A percentile compares a stretch with the other conserved stretches of the same genome.
Conservation (phyloP, 345 rosid genomes). For the Eucalyptus sp. region DNA sequence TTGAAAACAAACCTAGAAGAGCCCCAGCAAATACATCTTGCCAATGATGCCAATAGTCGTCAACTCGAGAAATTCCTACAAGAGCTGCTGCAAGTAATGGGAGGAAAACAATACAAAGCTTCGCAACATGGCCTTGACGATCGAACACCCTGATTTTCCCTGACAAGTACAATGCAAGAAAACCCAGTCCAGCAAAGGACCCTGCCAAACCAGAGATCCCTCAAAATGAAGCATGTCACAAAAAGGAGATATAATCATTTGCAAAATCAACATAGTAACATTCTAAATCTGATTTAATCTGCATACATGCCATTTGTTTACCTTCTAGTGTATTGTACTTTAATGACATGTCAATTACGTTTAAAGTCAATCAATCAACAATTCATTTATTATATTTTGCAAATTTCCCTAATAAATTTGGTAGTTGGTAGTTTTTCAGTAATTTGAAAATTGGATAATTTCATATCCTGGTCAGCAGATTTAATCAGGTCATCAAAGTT, state of each 20-base stretch:
- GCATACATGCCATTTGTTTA: neutral
- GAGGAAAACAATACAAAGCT: conserved; percentile 65
- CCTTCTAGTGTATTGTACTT: neutral
- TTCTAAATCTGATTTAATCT: neutral
- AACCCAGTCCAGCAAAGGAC: conserved; percentile 85
- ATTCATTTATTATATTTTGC: neutral
- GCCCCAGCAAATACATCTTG: conserved; percentile 94
- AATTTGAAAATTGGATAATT: neutral
- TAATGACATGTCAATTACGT: neutral
- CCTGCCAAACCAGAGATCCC: conserved; percentile 40
- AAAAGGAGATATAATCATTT: neutral
- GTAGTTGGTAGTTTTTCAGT: neutral
- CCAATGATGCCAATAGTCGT: conserved; percentile 99
- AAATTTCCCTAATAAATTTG: neutral
- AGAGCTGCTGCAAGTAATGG: conserved; percentile 75
- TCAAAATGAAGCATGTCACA: neutral
- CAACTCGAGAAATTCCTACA: conserved; percentile 80
- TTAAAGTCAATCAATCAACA: neutral
- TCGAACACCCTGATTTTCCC: conserved; percentile 79
- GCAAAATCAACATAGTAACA: neutral
- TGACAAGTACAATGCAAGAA: conserved; percentile 58
- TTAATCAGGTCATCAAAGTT: neutral
- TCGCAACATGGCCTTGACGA: conserved; percentile 79
- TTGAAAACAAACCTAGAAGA: conserved; percentile 33
- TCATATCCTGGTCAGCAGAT: neutral